Conservation (phyloP, 768 basidiomycete genomes). For the Trametes cingulata region DNA sequence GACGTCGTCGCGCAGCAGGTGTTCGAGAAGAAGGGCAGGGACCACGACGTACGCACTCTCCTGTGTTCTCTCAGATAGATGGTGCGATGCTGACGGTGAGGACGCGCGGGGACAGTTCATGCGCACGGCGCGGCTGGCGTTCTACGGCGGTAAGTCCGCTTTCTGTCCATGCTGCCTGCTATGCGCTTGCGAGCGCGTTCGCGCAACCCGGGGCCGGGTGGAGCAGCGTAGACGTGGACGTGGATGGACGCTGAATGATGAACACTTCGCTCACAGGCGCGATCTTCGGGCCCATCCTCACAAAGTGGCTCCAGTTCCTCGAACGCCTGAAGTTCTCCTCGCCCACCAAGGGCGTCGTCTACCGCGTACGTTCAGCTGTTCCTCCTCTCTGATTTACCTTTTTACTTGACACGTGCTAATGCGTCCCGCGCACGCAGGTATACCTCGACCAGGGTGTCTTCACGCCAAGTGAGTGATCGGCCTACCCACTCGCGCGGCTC, state of each 20-base stretch:
- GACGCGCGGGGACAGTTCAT: constrained; percentile 40
- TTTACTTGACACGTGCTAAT: not conserved
- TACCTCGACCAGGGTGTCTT: constrained; percentile 80
- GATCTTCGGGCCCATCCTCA: constrained; percentile 80
- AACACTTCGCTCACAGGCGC: constrained; percentile 40
- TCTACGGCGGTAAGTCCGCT: constrained; percentile 64
- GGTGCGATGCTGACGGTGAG: not conserved
- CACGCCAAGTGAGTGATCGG: constrained; percentile 56
- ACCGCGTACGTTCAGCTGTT: constrained; percentile 48
- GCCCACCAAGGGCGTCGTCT: constrained; percentile 58
- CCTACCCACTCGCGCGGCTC: not conserved
- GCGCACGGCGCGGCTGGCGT: constrained; percentile 62
- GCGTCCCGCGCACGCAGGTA: constrained; percentile 45
- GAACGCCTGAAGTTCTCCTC: constrained; percentile 68
- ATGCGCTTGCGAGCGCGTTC: not conserved
- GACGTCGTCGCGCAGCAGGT: constrained; percentile 87
- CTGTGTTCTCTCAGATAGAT: not conserved
- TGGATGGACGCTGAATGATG: not conserved
- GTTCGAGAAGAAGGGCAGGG: constrained; percentile 66
- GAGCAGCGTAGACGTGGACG: not conserved
- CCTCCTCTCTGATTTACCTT: not conserved
- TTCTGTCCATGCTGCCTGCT: not conserved
- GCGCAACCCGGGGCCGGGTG: too few relatives aligned
- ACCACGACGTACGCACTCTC: constrained; percentile 68
- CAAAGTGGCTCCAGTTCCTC: constrained; percentile 78